Evolutionary conservation across 2,329 filamentous ascomycete species (phyloP).

Genomic region (Colletotrichum tofieldiae): DNA sequence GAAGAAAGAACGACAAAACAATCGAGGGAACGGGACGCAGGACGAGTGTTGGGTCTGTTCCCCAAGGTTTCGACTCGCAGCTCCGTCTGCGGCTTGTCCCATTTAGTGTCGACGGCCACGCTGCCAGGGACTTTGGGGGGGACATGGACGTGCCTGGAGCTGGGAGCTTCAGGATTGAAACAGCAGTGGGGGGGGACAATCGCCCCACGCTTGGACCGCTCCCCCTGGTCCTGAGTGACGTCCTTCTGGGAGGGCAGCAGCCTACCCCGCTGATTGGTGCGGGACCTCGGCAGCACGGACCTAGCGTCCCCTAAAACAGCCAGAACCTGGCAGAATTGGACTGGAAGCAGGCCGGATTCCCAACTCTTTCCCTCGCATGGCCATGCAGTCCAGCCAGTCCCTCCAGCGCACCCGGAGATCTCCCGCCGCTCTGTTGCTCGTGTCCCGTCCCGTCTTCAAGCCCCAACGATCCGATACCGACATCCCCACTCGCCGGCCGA

Average conservation of each 20-base stretch:
- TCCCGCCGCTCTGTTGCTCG: background rate
- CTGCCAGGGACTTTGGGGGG: conserved; percentile 6
- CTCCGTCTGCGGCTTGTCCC: conserved; percentile 21
- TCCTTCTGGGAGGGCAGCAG: conserved; percentile 6
- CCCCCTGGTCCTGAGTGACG: conserved; percentile 35
- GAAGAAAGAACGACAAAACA: conserved; percentile 17
- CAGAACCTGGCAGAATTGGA: background rate
- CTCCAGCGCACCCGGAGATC: background rate
- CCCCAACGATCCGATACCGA: conserved; percentile 3
- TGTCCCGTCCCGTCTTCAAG: background rate
- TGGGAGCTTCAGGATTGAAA: conserved; percentile 29
- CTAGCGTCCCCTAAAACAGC: conserved; percentile 17
- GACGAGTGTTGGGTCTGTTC: conserved; percentile 37
- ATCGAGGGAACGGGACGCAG: background rate
- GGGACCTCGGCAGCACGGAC: conserved; percentile 40
- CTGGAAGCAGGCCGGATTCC: conserved; percentile 10
- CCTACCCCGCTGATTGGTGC: conserved; percentile 37
- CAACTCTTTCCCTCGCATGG: background rate
- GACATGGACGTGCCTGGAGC: conserved; percentile 6
- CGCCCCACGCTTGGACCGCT: conserved; percentile 27
- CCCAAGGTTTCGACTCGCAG: conserved; percentile 33
- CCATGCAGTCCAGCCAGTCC: background rate
- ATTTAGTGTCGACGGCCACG: conserved; percentile 22
- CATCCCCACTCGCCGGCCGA: background rate
- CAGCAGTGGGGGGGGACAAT: conserved; percentile 19